phyloP scores from a whole-genome alignment of 768 basidiomycete species.

The Artomyces pyxidatus region DNA sequence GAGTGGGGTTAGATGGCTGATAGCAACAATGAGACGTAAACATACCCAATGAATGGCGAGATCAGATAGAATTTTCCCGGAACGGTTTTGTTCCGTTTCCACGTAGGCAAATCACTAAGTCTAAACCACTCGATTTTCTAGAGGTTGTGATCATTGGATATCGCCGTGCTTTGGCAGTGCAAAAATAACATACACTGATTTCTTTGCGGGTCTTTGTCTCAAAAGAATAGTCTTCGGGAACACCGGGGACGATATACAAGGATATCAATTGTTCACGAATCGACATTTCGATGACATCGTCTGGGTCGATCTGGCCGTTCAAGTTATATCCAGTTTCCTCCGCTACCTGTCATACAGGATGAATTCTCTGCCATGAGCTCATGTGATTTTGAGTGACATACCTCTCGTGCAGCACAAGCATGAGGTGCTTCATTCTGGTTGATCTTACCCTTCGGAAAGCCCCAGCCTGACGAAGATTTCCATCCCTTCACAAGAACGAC shows the following conservation, averaged over 20 bases:
- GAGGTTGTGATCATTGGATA: slow-evolving; percentile 10
- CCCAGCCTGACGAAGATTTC: slow-evolving; percentile 96
- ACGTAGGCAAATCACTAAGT: slow-evolving; percentile 83
- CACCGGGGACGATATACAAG: slow-evolving; percentile 80
- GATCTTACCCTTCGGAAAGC: slow-evolving; percentile 99
- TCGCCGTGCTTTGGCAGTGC: slow-evolving; percentile 7
- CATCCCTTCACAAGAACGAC: slow-evolving; percentile 97
- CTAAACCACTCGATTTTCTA: slow-evolving; percentile 98
- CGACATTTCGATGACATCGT: slow-evolving; percentile 73
- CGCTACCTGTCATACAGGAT: slow-evolving; percentile 58
- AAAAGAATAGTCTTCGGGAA: slow-evolving; percentile 84
- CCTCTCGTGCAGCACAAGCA: slow-evolving; percentile 88
- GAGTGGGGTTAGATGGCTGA: slow-evolving; percentile 5
- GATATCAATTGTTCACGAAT: slow-evolving; percentile 90
- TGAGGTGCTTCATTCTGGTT: slow-evolving; percentile 84
- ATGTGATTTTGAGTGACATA: slow-evolving; percentile 26
- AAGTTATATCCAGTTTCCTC: slow-evolving; percentile 97
- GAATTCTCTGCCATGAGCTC: no score
- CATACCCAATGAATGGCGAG: slow-evolving; percentile 84
- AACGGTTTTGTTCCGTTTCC: slow-evolving; percentile 68
- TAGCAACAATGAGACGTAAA: slow-evolving; percentile 9
- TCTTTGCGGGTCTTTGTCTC: slow-evolving; percentile 95
- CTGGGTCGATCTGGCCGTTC: slow-evolving; percentile 51
- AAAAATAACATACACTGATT: slow-evolving; percentile 69
- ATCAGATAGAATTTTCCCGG: slow-evolving; percentile 90